These are phyloP conservation scores for Curvularia hawaiiensis DNA, from an alignment of 2,329 filamentous ascomycete species.

Conservation along the genomic window DNA sequence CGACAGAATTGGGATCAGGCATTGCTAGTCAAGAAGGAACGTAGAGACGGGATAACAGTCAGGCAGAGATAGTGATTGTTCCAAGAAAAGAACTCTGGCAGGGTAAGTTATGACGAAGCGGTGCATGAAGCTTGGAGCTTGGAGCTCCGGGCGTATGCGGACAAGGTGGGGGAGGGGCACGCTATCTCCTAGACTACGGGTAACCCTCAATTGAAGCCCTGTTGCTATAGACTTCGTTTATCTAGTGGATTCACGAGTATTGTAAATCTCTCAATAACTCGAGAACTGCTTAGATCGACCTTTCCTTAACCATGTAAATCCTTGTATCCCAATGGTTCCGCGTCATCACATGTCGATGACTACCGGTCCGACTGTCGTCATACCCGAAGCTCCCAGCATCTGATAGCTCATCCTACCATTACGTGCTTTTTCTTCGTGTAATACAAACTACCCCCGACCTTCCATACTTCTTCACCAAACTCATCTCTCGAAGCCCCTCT, in stretches of 20 bases:
- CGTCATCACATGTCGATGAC: conserved; percentile 1
- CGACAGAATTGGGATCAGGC: conserved; percentile 27
- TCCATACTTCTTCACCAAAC: not conserved
- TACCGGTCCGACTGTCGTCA: conserved; percentile 30
- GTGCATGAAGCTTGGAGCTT: conserved; percentile 13
- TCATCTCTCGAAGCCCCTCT: not conserved
- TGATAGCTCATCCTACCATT: conserved; percentile 26
- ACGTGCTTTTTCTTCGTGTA: conserved; percentile 21
- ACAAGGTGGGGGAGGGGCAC: conserved; percentile 20
- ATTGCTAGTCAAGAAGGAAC: conserved; percentile 8
- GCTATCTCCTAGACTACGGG: conserved; percentile 1
- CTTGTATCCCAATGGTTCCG: not conserved
- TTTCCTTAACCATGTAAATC: not conserved
- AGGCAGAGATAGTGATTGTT: not conserved
- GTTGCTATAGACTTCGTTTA: not conserved
- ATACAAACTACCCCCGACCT: not conserved
- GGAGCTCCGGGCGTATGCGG: conserved; percentile 22
- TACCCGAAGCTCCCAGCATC: conserved; percentile 17
- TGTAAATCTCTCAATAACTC: not conserved
- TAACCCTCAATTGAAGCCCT: not conserved
- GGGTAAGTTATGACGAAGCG: conserved; percentile 7
- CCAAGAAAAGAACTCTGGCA: not conserved
- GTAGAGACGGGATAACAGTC: not conserved
- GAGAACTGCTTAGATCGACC: too few species aligned
- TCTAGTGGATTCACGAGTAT: not conserved